phyloP scores from a whole-genome alignment of 176 grass and related monocot species.

The Luzula sylvatica region DNA sequence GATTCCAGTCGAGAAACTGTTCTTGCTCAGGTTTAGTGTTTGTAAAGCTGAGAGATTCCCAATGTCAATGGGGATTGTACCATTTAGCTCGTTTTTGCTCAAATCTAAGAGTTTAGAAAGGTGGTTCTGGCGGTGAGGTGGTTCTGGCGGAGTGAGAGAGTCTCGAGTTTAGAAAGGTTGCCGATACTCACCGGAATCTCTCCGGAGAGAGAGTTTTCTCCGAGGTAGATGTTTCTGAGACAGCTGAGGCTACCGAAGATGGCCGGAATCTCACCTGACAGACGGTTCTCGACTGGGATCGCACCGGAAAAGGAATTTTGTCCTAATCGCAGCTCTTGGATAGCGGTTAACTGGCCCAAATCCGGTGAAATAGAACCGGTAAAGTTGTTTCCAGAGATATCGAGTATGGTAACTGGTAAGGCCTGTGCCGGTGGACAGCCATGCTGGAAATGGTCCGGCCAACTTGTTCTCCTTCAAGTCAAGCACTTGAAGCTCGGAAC shows the following conservation, averaged over 20 bases:
- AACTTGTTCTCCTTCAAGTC: constrained; percentile 61
- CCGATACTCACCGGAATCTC: constrained; percentile 38
- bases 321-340: constrained; percentile 74
- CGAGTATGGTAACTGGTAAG: constrained; percentile 65
- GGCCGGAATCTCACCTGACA: constrained; percentile 43
- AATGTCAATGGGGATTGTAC: constrained; percentile 34
- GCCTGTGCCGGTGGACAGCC: constrained; percentile 42
- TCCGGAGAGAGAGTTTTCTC: constrained; percentile 52
- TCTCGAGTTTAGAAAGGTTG: constrained; percentile 55
- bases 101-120: constrained; percentile 67
- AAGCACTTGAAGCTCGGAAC: constrained; percentile 42
- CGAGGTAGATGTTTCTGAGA: constrained; percentile 62
- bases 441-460: constrained; percentile 52
- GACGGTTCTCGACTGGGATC: constrained; percentile 50
- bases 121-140: constrained; percentile 42
- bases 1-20: no score
- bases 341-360: constrained; percentile 41
- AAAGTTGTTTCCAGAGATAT: constrained; percentile 65
- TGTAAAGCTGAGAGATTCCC: constrained; percentile 45
- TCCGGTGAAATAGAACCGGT: constrained; percentile 36
- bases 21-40: constrained; percentile 65
- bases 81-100: constrained; percentile 46
- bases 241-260: constrained; percentile 39
- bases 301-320: constrained; percentile 48
- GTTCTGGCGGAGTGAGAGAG: constrained; percentile 47